These are phyloP conservation scores for Aspergillus sp. DNA, from an alignment of 2,329 filamentous ascomycete species.

Conservation along the genomic window DNA sequence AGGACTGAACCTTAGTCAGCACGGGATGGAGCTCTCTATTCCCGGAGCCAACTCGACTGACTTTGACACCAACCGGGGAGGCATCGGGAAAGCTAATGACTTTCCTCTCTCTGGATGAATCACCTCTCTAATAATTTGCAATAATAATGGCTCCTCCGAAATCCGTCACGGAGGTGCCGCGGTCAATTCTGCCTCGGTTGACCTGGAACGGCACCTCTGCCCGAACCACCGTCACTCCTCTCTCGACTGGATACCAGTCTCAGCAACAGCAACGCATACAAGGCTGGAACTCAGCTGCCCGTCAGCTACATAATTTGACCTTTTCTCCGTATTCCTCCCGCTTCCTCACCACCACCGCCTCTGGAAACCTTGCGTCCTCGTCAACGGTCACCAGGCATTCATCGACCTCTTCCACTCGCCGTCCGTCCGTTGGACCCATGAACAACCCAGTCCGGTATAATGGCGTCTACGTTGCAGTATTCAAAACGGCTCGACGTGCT, in stretches of 20 bases:
- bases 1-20: background rate
- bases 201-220: constrained; percentile 35
- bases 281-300: constrained; percentile 15
- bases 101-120: background rate
- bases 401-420: constrained; percentile 4
- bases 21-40: background rate
- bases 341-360: constrained; percentile 6
- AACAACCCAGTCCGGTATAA: constrained; percentile 37
- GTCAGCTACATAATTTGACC: constrained; percentile 13
- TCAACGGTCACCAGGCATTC: constrained; percentile 16
- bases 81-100: too few species aligned
- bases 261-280: constrained; percentile 17
- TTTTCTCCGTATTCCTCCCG: constrained; percentile 8
- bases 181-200: constrained; percentile 36
- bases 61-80: background rate
- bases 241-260: constrained; percentile 17
- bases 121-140: background rate
- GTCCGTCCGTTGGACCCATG: constrained; percentile 12
- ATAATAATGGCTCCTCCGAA: constrained; percentile 36
- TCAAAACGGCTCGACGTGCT: constrained; percentile 34
- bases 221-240: constrained; percentile 22
- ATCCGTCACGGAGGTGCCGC: constrained; percentile 37
- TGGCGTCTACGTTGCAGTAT: constrained; percentile 42
- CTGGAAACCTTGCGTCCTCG: constrained; percentile 8
- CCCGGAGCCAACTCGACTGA: background rate